Percentiles rank a stretch among this genome's conserved stretches.
These are phyloP conservation scores for Diutina sp. DNA, from an alignment of 1,139 yeast genomes.

Conservation along the genomic window DNA sequence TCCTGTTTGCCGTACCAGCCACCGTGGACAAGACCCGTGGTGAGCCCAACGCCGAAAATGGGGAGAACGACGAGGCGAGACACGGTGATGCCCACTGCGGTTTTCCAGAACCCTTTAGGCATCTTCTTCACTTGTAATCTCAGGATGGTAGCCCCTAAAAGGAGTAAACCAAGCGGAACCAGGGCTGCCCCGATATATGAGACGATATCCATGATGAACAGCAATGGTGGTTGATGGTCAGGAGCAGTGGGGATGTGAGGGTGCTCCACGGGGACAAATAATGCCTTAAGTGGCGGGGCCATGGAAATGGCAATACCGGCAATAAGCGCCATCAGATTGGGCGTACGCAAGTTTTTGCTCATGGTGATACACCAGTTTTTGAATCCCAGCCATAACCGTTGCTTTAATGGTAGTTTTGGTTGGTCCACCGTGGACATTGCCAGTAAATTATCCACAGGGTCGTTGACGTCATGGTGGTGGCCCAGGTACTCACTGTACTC, in stretches of 20 bases:
- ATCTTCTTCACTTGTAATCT: constrained; percentile 47
- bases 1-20: constrained; percentile 42
- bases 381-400: neutral
- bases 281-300: constrained; percentile 78
- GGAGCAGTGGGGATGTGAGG: constrained; percentile 10
- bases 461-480: neutral
- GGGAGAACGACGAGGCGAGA: constrained; percentile 25
- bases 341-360: constrained; percentile 48
- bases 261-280: constrained; percentile 36
- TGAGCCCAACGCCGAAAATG: constrained; percentile 32
- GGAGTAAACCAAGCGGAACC: constrained; percentile 73
- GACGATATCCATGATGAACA: constrained; percentile 71
- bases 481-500: constrained; percentile 42
- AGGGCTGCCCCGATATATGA: constrained; percentile 75
- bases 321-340: constrained; percentile 56
- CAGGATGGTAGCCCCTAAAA: constrained; percentile 80
- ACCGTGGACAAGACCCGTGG: constrained; percentile 28
- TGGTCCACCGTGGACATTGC: neutral
- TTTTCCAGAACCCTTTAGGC: constrained; percentile 62
- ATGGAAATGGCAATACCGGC: constrained; percentile 54
- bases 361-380: neutral
- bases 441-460: neutral
- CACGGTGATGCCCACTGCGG: constrained; percentile 17
- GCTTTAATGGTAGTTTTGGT: neutral
- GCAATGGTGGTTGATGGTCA: constrained; percentile 32